phyloP scores from a whole-genome alignment of 768 basidiomycete species.

The Boletellus ananiceps region DNA sequence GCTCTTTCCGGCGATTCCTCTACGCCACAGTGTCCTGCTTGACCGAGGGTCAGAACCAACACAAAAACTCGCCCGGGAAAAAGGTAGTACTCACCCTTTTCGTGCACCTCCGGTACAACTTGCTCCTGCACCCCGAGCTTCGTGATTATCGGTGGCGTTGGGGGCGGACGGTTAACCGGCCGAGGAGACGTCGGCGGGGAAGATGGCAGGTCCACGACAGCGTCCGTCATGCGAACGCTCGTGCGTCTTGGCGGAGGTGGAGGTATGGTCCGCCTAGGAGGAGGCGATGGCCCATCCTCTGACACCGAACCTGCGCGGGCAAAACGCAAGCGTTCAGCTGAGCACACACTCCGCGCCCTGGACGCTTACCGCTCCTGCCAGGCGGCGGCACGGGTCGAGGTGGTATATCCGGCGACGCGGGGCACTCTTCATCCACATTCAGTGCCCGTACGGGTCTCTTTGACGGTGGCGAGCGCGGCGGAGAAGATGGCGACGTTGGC shows the following conservation, averaged over 20 bases:
- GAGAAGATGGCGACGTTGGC: slow-evolving; percentile 14
- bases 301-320: slow-evolving; percentile 9
- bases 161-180: slow-evolving; percentile 10
- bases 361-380: slow-evolving; percentile 25
- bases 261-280: slow-evolving; percentile 15
- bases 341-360: not conserved
- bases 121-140: slow-evolving; percentile 10
- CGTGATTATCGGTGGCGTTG: slow-evolving; percentile 25
- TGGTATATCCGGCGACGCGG: slow-evolving; percentile 27
- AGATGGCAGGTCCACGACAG: slow-evolving; percentile 7
- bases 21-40: slow-evolving; percentile 6
- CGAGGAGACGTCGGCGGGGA: slow-evolving; percentile 20
- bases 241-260: slow-evolving; percentile 23
- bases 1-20: slow-evolving; percentile 6
- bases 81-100: slow-evolving; percentile 5
- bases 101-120: slow-evolving; percentile 1
- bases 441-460: slow-evolving; percentile 9
- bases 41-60: not conserved
- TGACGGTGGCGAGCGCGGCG: slow-evolving; percentile 14
- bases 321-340: too few relatives aligned
- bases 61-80: too few relatives aligned
- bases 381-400: slow-evolving; percentile 30
- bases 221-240: slow-evolving; percentile 15
- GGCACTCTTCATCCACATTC: slow-evolving; percentile 20
- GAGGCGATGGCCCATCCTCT: slow-evolving; percentile 10